phyloP scores from a whole-genome alignment of 129 eudicot genomes.

The Lactuca sativa region DNA sequence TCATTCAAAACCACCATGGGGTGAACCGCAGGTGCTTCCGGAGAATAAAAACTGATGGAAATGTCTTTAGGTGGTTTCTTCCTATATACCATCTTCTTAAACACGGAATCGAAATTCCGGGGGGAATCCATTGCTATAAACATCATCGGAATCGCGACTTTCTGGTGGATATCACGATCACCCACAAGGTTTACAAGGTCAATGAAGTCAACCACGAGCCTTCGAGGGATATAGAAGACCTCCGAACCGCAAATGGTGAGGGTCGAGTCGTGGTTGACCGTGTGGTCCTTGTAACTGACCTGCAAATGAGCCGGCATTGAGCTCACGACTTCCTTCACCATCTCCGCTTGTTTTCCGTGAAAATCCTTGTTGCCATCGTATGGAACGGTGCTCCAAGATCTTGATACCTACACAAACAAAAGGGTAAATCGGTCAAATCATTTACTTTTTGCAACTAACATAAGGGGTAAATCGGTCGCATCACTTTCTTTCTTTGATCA shows the following conservation, averaged over 20 bases:
- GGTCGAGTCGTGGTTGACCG: conserved; percentile 38
- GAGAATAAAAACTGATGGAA: conserved; percentile 60
- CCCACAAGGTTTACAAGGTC: conserved; percentile 78
- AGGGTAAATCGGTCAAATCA: neutral
- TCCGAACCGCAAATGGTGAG: conserved; percentile 69
- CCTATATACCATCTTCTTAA: conserved; percentile 62
- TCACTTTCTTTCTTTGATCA: neutral
- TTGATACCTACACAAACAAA: conserved; percentile 50
- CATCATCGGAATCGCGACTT: conserved; percentile 88
- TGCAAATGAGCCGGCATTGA: conserved; percentile 92
- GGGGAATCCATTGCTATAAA: conserved; percentile 78
- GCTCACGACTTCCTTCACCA: conserved; percentile 71
- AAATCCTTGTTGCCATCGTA: conserved; percentile 58
- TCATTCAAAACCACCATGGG: conserved; percentile 78
- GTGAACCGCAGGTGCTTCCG: conserved; percentile 76
- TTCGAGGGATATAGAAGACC: conserved; percentile 77
- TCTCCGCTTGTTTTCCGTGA: conserved; percentile 76
- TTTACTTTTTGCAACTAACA: too few relatives aligned
- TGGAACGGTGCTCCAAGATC: conserved; percentile 74
- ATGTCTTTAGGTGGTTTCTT: conserved; percentile 49
- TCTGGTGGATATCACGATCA: conserved; percentile 77
- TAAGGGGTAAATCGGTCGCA: neutral
- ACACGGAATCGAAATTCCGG: conserved; percentile 69
- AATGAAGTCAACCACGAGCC: conserved; percentile 51
- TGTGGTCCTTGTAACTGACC: conserved; percentile 71